Base-by-base conservation (phyloP, 2,329 filamentous ascomycete genomes). In the Alternaria solani region DNA sequence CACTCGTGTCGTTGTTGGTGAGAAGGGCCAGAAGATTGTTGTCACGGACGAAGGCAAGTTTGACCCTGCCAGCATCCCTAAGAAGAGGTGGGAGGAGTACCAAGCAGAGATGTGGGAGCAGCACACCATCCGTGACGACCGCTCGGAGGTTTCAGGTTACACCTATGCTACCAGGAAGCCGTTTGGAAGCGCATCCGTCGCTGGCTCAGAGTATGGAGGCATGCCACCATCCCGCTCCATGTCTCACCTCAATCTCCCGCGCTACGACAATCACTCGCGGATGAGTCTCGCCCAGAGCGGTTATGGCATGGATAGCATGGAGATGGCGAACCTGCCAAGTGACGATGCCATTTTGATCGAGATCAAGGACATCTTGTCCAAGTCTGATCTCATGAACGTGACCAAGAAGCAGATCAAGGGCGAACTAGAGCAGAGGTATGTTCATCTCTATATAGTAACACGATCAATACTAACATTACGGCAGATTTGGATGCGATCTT, bases 41-140 rank as follows among this genome's bases (percentile, higher is more conserved):
- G 90, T 99, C 67, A 92, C 93, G 1, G 95, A 99, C 78, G 95
- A 99, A 82, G 95, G 95, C 83, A 97, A 97, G 80, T 99, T 98
- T 75, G 95, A 99, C 75, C 94, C 95, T 14, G 85, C 86, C 47
- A 92, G 89, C 38, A 98, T 99, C 68, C 95, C 95, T 20, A 92
- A 92, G 82, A 99, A 98, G 89, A 95, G 92, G 85, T 99, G 95
- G 95, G 95, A 99, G 79, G 95, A 99, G 74, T 99, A 98, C 79
- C 95, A 99, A 80, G 91, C 91, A 64, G 95, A 98, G 84, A 88
- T 99, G 44, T 99, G 94, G 95, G 95, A 99, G 75, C 91, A 91
- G 1, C 92, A 96, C 81, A 96, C 91, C n/a, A 90, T 91, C 61
- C 86, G 85, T 49, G 87, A 89, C 72, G 95, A 99, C 75, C 83